Percentiles rank a stretch among this genome's conserved stretches.
phyloP scores from a whole-genome alignment of 352 stramenopile genomes.

The Phytophthora colocasiae region DNA sequence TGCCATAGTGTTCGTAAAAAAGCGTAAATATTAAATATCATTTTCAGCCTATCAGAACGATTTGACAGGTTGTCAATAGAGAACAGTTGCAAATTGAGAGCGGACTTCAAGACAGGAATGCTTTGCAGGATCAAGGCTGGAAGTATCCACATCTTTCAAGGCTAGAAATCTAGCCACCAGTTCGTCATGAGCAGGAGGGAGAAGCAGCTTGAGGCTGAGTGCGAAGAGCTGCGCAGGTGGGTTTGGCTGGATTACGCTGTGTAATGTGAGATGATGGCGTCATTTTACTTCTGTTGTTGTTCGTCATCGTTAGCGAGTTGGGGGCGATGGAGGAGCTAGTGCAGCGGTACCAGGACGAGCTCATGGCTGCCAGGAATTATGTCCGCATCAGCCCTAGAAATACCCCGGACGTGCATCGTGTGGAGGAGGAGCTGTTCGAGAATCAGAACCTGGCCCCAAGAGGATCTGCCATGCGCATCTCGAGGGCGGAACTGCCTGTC shows the following conservation, averaged over 20 bases:
- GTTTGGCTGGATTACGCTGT: background rate
- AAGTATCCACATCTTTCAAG: conserved; percentile 11
- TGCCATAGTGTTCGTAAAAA: background rate
- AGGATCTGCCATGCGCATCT: conserved; percentile 29
- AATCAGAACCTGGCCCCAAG: conserved; percentile 51
- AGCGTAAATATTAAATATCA: no score
- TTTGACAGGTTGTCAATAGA: no score
- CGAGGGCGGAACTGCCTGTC: conserved; percentile 29
- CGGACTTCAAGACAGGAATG: conserved; percentile 2
- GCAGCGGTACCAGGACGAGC: conserved; percentile 65
- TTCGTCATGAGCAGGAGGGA: conserved; percentile 36
- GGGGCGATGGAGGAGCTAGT: conserved; percentile 66
- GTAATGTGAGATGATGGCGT: background rate
- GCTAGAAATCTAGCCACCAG: background rate
- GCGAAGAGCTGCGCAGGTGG: conserved; percentile 43
- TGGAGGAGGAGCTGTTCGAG: conserved; percentile 67
- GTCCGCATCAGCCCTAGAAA: conserved; percentile 6
- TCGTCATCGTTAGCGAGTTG: conserved; percentile 48
- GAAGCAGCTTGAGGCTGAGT: conserved; percentile 48
- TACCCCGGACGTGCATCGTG: conserved; percentile 33
- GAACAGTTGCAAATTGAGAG: no score
- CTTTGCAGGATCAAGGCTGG: conserved; percentile 3
- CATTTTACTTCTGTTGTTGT: background rate
- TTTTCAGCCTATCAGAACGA: background rate
- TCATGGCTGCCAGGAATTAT: conserved; percentile 18